Conservation (phyloP, 192 early-diverging fungal genomes). For the Spizellomyces punctatus region DNA sequence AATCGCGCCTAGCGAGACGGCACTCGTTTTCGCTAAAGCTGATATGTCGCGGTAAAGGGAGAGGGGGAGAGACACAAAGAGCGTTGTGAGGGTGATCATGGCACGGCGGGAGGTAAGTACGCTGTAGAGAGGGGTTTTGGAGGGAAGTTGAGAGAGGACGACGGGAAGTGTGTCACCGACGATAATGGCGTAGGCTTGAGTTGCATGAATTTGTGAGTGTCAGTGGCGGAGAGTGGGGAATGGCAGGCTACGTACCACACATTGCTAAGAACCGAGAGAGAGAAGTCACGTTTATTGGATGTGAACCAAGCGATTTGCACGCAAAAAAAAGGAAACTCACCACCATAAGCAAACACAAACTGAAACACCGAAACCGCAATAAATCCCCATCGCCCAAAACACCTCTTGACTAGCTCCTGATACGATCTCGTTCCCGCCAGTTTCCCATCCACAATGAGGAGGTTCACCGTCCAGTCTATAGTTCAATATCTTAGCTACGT, state of each 20-base stretch:
- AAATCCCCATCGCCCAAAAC: conserved; percentile 79
- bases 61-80: conserved; percentile 80
- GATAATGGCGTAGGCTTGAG: conserved; percentile 68
- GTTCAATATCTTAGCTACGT: neutral
- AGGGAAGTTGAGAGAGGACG: conserved; percentile 74
- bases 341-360: conserved; percentile 92
- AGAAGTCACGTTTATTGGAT: neutral
- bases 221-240: too few relatives aligned
- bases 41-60: conserved; percentile 87
- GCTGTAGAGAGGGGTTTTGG: conserved; percentile 54
- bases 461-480: conserved; percentile 49
- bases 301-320: neutral
- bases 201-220: neutral
- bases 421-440: conserved; percentile 78
- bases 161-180: conserved; percentile 89
- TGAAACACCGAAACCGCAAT: conserved; percentile 82
- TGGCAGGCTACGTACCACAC: conserved; percentile 25
- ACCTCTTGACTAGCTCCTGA: conserved; percentile 80
- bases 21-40: conserved; percentile 85
- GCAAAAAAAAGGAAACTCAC: conserved; percentile 26
- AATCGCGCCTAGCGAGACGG: conserved; percentile 81
- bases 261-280: conserved; percentile 2
- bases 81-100: conserved; percentile 77
- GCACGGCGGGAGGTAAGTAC: conserved; percentile 69
- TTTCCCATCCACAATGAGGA: conserved; percentile 75